phyloP scores from a whole-genome alignment of 169 alveolate genomes.

The Sarcocystis neurona region DNA sequence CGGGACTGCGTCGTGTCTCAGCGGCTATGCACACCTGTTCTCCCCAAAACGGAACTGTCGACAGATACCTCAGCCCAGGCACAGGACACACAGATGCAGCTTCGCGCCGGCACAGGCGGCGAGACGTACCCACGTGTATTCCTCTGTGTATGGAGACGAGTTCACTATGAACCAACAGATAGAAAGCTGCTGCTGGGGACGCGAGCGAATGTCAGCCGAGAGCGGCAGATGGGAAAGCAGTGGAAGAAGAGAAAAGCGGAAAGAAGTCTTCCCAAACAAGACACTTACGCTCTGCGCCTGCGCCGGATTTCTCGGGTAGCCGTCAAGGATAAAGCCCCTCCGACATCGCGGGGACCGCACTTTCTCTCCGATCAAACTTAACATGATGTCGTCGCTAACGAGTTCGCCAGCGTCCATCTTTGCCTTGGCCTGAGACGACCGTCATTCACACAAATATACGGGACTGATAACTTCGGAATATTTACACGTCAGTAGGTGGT shows the following conservation, averaged over 20 bases:
- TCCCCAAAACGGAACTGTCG: no score
- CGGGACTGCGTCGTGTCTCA: no score
- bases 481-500: neutral
- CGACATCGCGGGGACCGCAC: slow-evolving; percentile 66
- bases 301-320: slow-evolving; percentile 91
- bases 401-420: slow-evolving; percentile 90
- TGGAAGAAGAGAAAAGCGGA: neutral
- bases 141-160: no score
- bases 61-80: no score
- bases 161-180: no score
- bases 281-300: slow-evolving; percentile 77
- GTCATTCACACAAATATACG: neutral
- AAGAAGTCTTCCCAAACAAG: neutral
- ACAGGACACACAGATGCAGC: no score
- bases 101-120: no score
- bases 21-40: no score
- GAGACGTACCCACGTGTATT: no score
- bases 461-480: neutral
- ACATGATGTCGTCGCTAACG: slow-evolving; percentile 90
- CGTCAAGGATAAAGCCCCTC: slow-evolving; percentile 92
- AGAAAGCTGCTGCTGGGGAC: no score
- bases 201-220: no score
- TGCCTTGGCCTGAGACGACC: slow-evolving; percentile 79
- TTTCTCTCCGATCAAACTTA: slow-evolving; percentile 72
- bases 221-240: no score